Percentiles rank a stretch among this genome's conserved stretches.
These are phyloP conservation scores for Xylaria acuta DNA, from an alignment of 495 filamentous ascomycete genomes.

Conservation along the genomic window DNA sequence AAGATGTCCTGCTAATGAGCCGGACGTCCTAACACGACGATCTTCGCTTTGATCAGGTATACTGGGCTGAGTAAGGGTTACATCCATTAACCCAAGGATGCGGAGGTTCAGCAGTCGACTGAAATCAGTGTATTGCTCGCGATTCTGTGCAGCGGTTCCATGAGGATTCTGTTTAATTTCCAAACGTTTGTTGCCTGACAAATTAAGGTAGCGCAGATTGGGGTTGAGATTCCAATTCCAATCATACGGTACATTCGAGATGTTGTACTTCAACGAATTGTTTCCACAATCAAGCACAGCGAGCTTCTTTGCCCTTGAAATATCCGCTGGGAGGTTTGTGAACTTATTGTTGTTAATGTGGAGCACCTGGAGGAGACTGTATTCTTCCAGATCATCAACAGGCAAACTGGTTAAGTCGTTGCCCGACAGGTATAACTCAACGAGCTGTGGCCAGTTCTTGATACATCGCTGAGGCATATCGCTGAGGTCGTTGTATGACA, in stretches of 20 bases:
- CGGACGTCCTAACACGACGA: constrained; percentile 93
- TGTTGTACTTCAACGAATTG: constrained; percentile 98
- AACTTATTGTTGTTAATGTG: constrained; percentile 98
- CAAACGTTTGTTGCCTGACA: constrained; percentile 95
- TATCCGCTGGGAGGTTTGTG: constrained; percentile 92
- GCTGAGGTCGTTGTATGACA: constrained; percentile 93
- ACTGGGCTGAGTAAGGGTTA: constrained; percentile 84
- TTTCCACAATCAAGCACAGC: constrained; percentile 92
- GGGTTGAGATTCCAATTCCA: constrained; percentile 99
- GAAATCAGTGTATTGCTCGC: constrained; percentile 88
- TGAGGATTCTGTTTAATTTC: constrained; percentile 86
- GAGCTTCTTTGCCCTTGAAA: constrained; percentile 90
- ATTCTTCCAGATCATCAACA: constrained; percentile 92
- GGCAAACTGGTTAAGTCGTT: constrained; percentile 92
- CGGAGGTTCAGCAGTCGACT: constrained; percentile 83
- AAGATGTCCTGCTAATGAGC: constrained; percentile 83
- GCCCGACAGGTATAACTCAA: constrained; percentile 93
- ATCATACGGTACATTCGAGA: constrained; percentile 98
- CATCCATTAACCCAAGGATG: constrained; percentile 95
- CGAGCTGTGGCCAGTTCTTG: constrained; percentile 82
- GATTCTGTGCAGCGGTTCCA: constrained; percentile 56
- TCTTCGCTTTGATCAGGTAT: constrained; percentile 96
- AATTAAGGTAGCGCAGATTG: constrained; percentile 91
- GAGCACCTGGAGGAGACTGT: constrained; percentile 81
- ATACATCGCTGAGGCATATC: constrained; percentile 90